Percentiles rank a stretch among this genome's conserved stretches.
These are phyloP conservation scores for Fusarium compactum DNA, from an alignment of 2,329 filamentous ascomycete genomes.

Conservation along the genomic window DNA sequence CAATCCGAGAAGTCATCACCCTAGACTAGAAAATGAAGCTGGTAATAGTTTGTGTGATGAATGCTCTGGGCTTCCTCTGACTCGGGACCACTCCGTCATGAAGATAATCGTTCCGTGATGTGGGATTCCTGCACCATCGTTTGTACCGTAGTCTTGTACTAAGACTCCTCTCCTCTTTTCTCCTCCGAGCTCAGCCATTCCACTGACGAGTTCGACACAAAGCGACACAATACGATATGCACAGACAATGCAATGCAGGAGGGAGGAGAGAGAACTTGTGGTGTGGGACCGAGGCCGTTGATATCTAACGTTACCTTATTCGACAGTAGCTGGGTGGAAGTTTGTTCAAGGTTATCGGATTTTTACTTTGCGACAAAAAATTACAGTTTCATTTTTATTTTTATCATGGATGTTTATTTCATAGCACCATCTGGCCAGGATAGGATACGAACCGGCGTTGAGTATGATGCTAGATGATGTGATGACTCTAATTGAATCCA, in stretches of 20 bases:
- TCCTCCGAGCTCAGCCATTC: background rate
- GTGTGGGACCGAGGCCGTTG: slow-evolving; percentile 27
- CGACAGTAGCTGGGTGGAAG: slow-evolving; percentile 4
- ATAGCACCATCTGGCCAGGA: background rate
- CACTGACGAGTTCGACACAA: slow-evolving; percentile 10
- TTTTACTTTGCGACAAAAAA: slow-evolving; percentile 6
- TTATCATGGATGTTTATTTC: background rate
- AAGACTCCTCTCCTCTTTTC: background rate
- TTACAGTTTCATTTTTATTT: background rate
- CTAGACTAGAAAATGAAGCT: slow-evolving; percentile 22
- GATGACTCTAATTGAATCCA: background rate
- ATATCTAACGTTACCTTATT: slow-evolving; percentile 8
- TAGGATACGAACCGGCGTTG: background rate
- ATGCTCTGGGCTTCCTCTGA: background rate
- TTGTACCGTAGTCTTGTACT: background rate
- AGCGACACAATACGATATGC: background rate
- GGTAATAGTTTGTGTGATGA: slow-evolving; percentile 16
- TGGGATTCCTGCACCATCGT: slow-evolving; percentile 13
- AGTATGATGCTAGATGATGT: slow-evolving; percentile 4
- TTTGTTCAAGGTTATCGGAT: slow-evolving; percentile 9
- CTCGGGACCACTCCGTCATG: background rate
- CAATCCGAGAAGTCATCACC: slow-evolving; percentile 37
- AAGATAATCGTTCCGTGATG: slow-evolving; percentile 1
- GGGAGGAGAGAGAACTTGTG: slow-evolving; percentile 7
- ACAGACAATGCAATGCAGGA: slow-evolving; percentile 17